These are phyloP conservation scores for Xylaria intraflava DNA, from an alignment of 495 filamentous ascomycete species.

Conservation along the genomic window DNA sequence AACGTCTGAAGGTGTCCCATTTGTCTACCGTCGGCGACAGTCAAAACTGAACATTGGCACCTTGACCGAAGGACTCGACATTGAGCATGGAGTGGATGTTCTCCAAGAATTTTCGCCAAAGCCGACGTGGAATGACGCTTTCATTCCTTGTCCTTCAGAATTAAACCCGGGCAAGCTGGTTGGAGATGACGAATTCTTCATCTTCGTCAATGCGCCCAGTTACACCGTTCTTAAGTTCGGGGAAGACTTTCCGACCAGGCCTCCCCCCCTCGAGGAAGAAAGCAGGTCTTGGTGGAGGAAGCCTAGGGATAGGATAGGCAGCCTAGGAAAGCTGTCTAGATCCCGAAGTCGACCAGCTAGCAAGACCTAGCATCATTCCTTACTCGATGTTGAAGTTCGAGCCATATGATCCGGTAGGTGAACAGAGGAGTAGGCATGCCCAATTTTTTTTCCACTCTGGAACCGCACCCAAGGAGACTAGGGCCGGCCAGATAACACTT, in stretches of 20 bases:
- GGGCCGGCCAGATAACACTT: too few species aligned
- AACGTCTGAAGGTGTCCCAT: neutral
- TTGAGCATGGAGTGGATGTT: slow-evolving; percentile 5
- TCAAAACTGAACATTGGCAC: neutral
- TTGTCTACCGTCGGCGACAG: slow-evolving; percentile 6
- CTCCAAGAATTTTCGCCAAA: slow-evolving; percentile 9
- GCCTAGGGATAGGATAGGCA: neutral
- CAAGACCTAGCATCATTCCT: too few species aligned
- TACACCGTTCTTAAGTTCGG: slow-evolving; percentile 23
- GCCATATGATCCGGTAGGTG: too few species aligned
- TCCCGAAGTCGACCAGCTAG: too few species aligned
- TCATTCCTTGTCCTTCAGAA: slow-evolving; percentile 5
- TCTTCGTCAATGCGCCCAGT: slow-evolving; percentile 17
- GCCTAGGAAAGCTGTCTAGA: too few species aligned
- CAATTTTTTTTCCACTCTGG: too few species aligned
- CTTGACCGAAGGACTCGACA: neutral
- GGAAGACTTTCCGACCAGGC: slow-evolving; percentile 12
- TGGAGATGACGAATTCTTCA: slow-evolving; percentile 25
- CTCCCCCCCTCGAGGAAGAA: neutral
- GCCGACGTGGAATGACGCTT: neutral
- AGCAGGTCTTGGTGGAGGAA: slow-evolving; percentile 10
- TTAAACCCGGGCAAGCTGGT: slow-evolving; percentile 14
- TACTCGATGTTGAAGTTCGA: too few species aligned
- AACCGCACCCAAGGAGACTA: too few species aligned
- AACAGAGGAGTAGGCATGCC: too few species aligned